Base-by-base conservation (phyloP, 106 monocot genomes). In the Allium fistulosum region DNA sequence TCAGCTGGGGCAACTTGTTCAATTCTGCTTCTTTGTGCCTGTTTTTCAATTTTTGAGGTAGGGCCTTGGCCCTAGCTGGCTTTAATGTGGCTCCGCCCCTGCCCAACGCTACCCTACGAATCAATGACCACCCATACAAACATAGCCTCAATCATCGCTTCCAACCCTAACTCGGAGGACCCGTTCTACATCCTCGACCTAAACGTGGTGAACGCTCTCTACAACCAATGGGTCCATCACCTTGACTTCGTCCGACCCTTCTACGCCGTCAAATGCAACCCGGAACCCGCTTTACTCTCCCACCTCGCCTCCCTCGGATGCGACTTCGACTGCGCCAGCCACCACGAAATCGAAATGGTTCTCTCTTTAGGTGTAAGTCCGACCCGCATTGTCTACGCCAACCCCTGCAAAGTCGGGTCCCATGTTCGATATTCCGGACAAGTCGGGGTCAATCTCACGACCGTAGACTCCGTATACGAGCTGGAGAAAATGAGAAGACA, bases 251-350 rank as follows among this genome's bases (percentile, higher is more conserved):
- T 73, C 14, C 55, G 37, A 11, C 73, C 73, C 56, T 73, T 51
- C 56, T 73, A 64, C 53, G 73, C 73, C n/a, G 73, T 73, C 53
- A 73, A 73, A 65, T 73, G 73, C 73, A 73, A 73, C 65, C 73
- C 73, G 7, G 64, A 73, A 11, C 45, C 17, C 4, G 53, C 73
- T 47, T 10, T 73, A 8, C 28, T 73, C 37, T 53, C 26, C 11
- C 64, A 53, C 12, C 51, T 73, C 45, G 73, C 73, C 6, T 52
- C 73, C 53, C 73, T 73, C 51, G 73, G 73, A 17, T 37, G 55
- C 11, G 65, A 53, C 26, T 66, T 66, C 57, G 65, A 66, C 74
- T 74, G 74, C 57, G 74, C 75, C 7, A 75, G 75, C 75, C 68
- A 50, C 48, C 51, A 27, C 26, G 75, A 75, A 53, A 69, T 75